Evolutionary conservation across 2,329 filamentous ascomycete genomes (phyloP).

Genomic region (Fusarium illudens): DNA sequence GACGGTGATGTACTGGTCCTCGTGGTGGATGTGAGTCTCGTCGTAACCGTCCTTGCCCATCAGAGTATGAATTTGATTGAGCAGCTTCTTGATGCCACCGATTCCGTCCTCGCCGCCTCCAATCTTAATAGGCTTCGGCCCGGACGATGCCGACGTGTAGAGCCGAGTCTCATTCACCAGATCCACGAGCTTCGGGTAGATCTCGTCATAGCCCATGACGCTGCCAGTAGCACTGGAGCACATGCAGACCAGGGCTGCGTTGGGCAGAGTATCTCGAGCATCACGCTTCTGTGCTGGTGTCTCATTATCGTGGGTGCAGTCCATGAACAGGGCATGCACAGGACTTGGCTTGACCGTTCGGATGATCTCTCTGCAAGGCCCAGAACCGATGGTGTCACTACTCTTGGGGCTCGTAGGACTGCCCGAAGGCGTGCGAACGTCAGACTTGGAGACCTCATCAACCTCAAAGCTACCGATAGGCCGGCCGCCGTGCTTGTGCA

Average conservation of each 20-base stretch:
- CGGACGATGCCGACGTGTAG: slow-evolving; percentile 82
- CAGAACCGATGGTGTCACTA: slow-evolving; percentile 41
- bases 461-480: slow-evolving; percentile 97
- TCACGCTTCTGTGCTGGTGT: slow-evolving; percentile 94
- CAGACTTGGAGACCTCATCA: slow-evolving; percentile 79
- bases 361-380: slow-evolving; percentile 68
- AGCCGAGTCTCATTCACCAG: slow-evolving; percentile 87
- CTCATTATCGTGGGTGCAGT: slow-evolving; percentile 99
- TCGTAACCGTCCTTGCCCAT: slow-evolving; percentile 97
- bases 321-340: slow-evolving; percentile 96
- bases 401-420: slow-evolving; percentile 44
- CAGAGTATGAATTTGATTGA: slow-evolving; percentile 92
- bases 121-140: slow-evolving; percentile 63
- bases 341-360: slow-evolving; percentile 86
- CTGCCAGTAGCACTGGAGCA: slow-evolving; percentile 94
- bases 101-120: slow-evolving; percentile 84
- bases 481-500: slow-evolving; percentile 91
- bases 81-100: slow-evolving; percentile 86
- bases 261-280: slow-evolving; percentile 91
- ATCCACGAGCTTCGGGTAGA: slow-evolving; percentile 93
- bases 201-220: slow-evolving; percentile 97
- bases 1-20: slow-evolving; percentile 94
- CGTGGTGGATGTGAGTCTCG: slow-evolving; percentile 96
- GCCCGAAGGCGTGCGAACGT: slow-evolving; percentile 49
- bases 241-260: slow-evolving; percentile 94